Base-by-base conservation (phyloP, 768 basidiomycete genomes). In the Scleroderma citrinum region DNA sequence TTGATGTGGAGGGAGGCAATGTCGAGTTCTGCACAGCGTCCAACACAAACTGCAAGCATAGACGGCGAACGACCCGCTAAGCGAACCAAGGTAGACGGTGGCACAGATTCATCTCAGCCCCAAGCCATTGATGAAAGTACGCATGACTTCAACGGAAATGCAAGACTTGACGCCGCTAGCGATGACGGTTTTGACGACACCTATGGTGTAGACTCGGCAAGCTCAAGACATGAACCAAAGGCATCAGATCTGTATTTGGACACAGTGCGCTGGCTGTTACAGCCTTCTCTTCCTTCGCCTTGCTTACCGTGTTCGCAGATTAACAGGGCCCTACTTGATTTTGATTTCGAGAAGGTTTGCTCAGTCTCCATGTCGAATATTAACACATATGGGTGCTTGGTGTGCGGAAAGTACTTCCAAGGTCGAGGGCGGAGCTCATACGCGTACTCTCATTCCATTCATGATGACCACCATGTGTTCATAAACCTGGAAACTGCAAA, bases 301-400 rank as follows among this genome's bases (percentile, higher is more conserved):
- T 52, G 43, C 57, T 64, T 53, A 64, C 57, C 29, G 52, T 49
- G 34, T 47, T 53, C 56, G 50, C 62, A 97, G 94, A 89, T 98
- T 55, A 92, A 96, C 66, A 80, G 96, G 53, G 81, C 78, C 41
- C 76, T 82, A 39, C 81, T 99, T 49, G 96, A 99, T 69, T 99
- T 99, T 70, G 96, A 99, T 71, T 99, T 99, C 59, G 96, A 99
- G 72, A 93, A 95, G 75, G 81, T 98, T 23, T 99, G 96, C 76
- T 97, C 95, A 8, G 91, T 98, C 45, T 96, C 92, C 31, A 76
- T 92, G 47, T 88, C 90, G 36, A 95, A 98, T 69, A 93, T 96
- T 76, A 96, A 99, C 69, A 88, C 87, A 54, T 99, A 99, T 62
- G 92, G 91, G 30, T 99, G 96, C 64, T 81, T 99, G 46, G 94